phyloP scores from a whole-genome alignment of 108 stramenopile genomes.

The Cyclotella kingstonii region DNA sequence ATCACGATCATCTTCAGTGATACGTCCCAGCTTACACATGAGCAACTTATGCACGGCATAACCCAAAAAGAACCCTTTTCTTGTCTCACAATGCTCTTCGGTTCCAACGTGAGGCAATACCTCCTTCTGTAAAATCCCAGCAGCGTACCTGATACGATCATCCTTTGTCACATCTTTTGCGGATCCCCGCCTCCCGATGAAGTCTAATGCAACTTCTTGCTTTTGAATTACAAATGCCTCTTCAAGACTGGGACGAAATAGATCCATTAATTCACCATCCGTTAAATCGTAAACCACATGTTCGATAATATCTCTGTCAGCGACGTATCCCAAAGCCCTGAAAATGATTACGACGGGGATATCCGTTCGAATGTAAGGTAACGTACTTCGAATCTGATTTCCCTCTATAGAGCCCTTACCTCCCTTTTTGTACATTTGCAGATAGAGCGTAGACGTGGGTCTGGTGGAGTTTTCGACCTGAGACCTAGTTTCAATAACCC shows the following conservation, averaged over 20 bases:
- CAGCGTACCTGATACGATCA: conserved; percentile 96
- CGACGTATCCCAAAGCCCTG: conserved; percentile 95
- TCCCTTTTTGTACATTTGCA: conserved; percentile 98
- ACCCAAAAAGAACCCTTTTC: conserved; percentile 99
- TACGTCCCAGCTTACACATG: conserved; percentile 91
- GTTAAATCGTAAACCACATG: conserved; percentile 98
- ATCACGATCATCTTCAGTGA: conserved; percentile 98
- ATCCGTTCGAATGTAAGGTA: conserved; percentile 96
- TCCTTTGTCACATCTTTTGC: conserved; percentile 91
- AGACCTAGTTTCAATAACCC: conserved; percentile 94
- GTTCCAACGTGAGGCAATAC: conserved; percentile 98
- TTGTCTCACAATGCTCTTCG: conserved; percentile 94
- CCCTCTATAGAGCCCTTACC: conserved; percentile 87
- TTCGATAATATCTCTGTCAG: conserved; percentile 94
- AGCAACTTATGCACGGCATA: conserved; percentile 98
- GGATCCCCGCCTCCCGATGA: conserved; percentile 93
- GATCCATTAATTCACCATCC: conserved; percentile 96
- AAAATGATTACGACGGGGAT: conserved; percentile 99
- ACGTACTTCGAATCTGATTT: conserved; percentile 92
- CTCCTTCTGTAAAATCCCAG: conserved; percentile 94
- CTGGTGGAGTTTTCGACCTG: conserved; percentile 92
- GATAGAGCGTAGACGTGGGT: conserved; percentile 90
- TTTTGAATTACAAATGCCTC: conserved; percentile 95
- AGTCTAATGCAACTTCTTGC: conserved; percentile 93
- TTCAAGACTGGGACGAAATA: conserved; percentile 93